Base-by-base conservation (phyloP, 768 basidiomycete species). In the Calocera cornea region DNA sequence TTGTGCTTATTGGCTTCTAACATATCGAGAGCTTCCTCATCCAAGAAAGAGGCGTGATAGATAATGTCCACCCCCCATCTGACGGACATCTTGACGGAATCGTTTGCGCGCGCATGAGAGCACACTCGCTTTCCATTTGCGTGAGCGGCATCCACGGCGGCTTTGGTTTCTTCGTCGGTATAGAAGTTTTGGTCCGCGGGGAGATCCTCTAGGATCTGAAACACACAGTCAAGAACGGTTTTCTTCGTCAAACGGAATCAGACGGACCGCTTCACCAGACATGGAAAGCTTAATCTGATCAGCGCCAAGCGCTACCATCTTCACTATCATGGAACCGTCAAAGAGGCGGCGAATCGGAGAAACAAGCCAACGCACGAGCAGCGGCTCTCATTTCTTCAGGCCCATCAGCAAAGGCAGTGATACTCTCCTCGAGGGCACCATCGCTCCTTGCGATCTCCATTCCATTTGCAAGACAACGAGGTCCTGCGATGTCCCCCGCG, bases 131-230 rank as follows among this genome's bases (percentile, higher is more conserved):
- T 75, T 7, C 77, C 77, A 40, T 64, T 72, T 27, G 73, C 71
- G 65, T 78, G 77, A n/a, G 77, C 77, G 7, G 72, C 74, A 71
- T 78, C 76, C 1, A 77, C 73, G n/a, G 73, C 76, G n/a, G 77
- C 73, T n/a, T 74, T 76, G 1, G 77, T 77, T 2, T 76, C 69
- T 54, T 74, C 71, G 29, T 78, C 77, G 0, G 74, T 41, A 66
- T 78, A 78, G 11, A 78, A 78, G 12, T 69, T 77, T 41, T 73
- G 72, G 66, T 78, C 77, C 3, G 78, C 75, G 1, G 77, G 76
- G 50, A 78, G 74, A 24, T 71, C 40, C 33, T 77, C 75, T 0
- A 75, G 75, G 29, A 77, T 76, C 64, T 78, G 77, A 38, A 5
- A 38, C 36, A n/a, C 14, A 38, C 14, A 5, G 36, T 38, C 36